These are phyloP conservation scores for Pyrenula aspistea DNA, from an alignment of 495 filamentous ascomycete genomes.

Conservation along the genomic window DNA sequence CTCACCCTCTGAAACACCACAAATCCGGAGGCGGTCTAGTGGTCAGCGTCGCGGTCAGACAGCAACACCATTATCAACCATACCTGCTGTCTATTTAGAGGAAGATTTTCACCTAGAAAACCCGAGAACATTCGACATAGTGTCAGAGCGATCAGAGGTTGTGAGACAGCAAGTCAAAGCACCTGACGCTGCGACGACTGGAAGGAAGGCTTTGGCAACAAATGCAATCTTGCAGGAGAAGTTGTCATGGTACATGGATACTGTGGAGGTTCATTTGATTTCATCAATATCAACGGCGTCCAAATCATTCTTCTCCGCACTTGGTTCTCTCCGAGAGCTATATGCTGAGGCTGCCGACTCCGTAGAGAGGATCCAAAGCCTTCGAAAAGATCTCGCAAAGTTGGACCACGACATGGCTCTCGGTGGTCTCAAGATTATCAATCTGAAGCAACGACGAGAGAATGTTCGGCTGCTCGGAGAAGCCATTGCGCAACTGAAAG, in stretches of 20 bases:
- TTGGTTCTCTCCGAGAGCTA: constrained; percentile 81
- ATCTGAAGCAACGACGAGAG: constrained; percentile 66
- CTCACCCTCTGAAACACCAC: constrained; percentile 26
- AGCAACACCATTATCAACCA: constrained; percentile 78
- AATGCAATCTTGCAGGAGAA: constrained; percentile 99
- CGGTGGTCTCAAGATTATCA: constrained; percentile 75
- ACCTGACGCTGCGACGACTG: constrained; percentile 30
- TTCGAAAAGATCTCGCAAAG: constrained; percentile 65
- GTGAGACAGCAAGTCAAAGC: constrained; percentile 52
- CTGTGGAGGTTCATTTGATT: constrained; percentile 93
- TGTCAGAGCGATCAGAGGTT: constrained; percentile 91
- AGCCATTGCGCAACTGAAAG: constrained; percentile 69
- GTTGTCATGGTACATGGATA: constrained; percentile 99
- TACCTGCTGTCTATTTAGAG: constrained; percentile 89
- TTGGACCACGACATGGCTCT: constrained; percentile 83
- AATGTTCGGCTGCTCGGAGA: constrained; percentile 75
- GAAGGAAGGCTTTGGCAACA: constrained; percentile 78
- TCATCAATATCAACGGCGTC: constrained; percentile 91
- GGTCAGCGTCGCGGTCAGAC: constrained; percentile 38
- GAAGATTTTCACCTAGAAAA: constrained; percentile 94
- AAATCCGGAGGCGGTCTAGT: constrained; percentile 20
- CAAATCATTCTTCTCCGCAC: constrained; percentile 88
- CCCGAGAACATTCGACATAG: constrained; percentile 88
- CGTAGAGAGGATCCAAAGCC: constrained; percentile 68
- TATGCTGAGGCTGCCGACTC: constrained; percentile 89